Evolutionary conservation across 768 basidiomycete species (phyloP), one percentile per base, ranked within the genome.

Genomic region (Hemileccinum impolitum): DNA sequence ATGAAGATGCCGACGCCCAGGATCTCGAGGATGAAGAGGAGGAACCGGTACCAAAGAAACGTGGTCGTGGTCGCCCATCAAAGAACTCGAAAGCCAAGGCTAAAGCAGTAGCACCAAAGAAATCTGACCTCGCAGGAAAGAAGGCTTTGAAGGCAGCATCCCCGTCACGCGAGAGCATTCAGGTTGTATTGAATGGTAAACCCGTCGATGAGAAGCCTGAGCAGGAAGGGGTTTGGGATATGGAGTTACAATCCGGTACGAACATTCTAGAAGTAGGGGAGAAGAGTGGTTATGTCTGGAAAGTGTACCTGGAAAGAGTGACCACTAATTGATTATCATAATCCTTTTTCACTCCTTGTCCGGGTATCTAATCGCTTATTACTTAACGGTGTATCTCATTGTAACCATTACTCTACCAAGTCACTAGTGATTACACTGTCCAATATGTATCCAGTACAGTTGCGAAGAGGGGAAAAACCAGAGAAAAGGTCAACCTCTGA

Each of bases 211-310:
- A 75, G 47, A 72, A 73, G 39, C 64, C 74, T 32, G 77, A 74
- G 21, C 66, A 70, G 15, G 65, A 71, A 39, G 77, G 78, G 1
- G 67, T 75, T 45, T 91, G 89, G 90, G 75, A 77, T 55, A 68
- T 88, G 14, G 75, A 77, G 15, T 66, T 89, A 15, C 72, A 78
- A 1, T 62, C 71, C 4, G 90, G 90, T 13, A 58, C 72, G 5
- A 87, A 80, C 56, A 68, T 81, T 15, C 63, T 92, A 25, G 90
- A 91, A 64, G 69, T 92, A 21, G 87, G 88, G 30, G 85, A 87
- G 70, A 77, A 76, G 58, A 82, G 79, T 30, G 85, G 85, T 10
- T 63, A 81, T 56, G 64, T 79, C 21, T 89, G 87, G 87, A 87
- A 84, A 65, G 72, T 86, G 19, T 85, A 85, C 61, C 67, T 83